phyloP scores from a whole-genome alignment of 306 rosid genomes.

The Pyrus betulifolia region DNA sequence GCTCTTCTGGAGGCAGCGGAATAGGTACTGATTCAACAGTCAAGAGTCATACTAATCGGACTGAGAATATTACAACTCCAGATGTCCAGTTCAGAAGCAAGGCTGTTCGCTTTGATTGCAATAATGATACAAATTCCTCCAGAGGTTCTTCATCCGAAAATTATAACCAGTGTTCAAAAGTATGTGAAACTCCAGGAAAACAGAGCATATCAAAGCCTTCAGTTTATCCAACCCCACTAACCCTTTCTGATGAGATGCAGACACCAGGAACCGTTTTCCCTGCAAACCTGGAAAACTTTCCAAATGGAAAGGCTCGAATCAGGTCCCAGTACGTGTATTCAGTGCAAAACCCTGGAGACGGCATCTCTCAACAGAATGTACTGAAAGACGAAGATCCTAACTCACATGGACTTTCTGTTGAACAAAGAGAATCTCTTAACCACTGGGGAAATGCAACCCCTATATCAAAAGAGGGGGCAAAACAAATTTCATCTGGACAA shows the following conservation, averaged over 20 bases:
- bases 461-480: conserved; percentile 22
- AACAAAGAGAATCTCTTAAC: conserved; percentile 36
- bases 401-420: conserved; percentile 35
- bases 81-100: conserved; percentile 44
- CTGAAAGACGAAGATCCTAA: conserved; percentile 39
- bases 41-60: conserved; percentile 4
- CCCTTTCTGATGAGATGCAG: conserved; percentile 79
- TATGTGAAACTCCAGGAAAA: conserved; percentile 32
- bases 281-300: conserved; percentile 40
- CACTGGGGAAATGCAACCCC: conserved; percentile 34
- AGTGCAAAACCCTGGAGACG: conserved; percentile 33
- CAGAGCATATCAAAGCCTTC: conserved; percentile 43
- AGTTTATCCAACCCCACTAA: conserved; percentile 73
- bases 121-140: conserved; percentile 32
- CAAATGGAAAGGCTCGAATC: conserved; percentile 43
- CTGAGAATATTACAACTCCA: conserved; percentile 31
- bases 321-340: conserved; percentile 69
- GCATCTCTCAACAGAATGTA: conserved; percentile 30
- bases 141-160: conserved; percentile 48
- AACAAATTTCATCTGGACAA: conserved; percentile 26
- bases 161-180: conserved; percentile 27
- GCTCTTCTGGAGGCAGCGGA: conserved; percentile 24
- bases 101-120: conserved; percentile 74
- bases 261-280: conserved; percentile 94
- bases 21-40: conserved; percentile 6